Conservation (phyloP, 441 rosid species). For the Adansonia rubrostipa region DNA sequence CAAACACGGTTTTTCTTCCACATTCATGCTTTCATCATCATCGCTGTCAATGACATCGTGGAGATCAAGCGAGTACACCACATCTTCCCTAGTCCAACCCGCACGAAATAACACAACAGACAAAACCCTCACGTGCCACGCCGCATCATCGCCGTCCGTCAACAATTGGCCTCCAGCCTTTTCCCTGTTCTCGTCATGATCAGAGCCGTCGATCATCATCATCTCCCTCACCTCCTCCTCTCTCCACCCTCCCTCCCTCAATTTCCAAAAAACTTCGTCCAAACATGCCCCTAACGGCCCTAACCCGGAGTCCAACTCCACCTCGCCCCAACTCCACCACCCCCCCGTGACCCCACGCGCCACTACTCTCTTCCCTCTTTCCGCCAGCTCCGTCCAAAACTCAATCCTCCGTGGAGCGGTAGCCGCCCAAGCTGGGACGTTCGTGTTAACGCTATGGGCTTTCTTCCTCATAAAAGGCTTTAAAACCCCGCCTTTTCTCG, state of each 20-base stretch:
- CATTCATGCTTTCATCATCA: background rate
- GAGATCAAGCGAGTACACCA: conserved; percentile 55
- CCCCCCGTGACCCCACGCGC: conserved; percentile 38
- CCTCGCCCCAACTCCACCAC: conserved; percentile 54
- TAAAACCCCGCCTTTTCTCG: conserved; percentile 25
- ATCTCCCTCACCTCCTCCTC: conserved; percentile 81
- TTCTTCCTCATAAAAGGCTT: conserved; percentile 22
- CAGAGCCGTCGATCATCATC: conserved; percentile 62
- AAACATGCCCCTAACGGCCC: conserved; percentile 43
- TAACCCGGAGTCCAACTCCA: conserved; percentile 8
- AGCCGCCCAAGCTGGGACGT: conserved; percentile 63
- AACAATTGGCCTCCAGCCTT: conserved; percentile 15
- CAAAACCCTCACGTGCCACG: conserved; percentile 33
- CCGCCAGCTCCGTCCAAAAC: conserved; percentile 82
- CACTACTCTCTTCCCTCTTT: conserved; percentile 48
- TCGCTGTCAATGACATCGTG: conserved; percentile 20
- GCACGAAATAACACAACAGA: conserved; percentile 45
- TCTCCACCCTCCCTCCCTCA: conserved; percentile 82
- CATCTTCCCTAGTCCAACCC: conserved; percentile 69
- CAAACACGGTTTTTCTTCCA: background rate
- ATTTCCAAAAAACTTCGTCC: conserved; percentile 68
- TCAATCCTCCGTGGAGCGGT: conserved; percentile 49
- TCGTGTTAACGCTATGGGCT: background rate
- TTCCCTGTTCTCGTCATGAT: background rate
- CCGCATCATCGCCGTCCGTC: conserved; percentile 33